A percentile compares a stretch with the other conserved stretches of the same genome.
Evolutionary conservation across 768 basidiomycete species (phyloP).

Genomic region (Trametes villosa): DNA sequence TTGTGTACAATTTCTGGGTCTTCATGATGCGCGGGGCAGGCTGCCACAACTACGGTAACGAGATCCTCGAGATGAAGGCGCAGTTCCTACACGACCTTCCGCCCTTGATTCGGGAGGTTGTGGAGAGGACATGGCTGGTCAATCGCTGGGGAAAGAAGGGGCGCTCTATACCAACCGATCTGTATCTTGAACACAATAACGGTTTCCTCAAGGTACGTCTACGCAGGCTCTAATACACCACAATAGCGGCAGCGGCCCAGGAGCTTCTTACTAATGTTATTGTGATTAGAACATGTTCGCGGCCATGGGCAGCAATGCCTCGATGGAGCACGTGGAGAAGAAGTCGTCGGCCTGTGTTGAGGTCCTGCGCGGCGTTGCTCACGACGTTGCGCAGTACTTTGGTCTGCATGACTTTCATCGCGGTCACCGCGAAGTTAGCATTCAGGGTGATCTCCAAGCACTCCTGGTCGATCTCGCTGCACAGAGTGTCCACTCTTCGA

Average conservation of each 20-base stretch:
- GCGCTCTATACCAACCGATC: background rate
- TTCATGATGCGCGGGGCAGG: background rate
- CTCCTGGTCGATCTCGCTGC: background rate
- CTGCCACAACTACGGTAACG: background rate
- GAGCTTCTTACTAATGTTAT: too few relatives aligned
- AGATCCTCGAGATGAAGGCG: background rate
- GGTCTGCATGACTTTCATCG: background rate
- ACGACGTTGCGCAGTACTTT: background rate
- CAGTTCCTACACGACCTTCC: background rate
- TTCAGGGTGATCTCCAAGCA: background rate
- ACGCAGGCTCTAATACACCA: too few relatives aligned
- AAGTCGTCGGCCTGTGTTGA: background rate
- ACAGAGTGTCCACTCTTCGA: background rate
- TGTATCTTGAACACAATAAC: background rate
- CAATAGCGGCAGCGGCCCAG: too few relatives aligned
- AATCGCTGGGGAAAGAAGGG: background rate
- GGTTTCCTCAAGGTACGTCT: background rate
- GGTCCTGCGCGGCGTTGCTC: background rate
- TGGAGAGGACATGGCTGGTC: background rate
- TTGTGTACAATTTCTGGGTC: background rate
- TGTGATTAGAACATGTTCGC: background rate
- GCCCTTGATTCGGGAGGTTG: background rate
- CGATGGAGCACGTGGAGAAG: background rate
- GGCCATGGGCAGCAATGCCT: background rate
- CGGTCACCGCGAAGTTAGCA: background rate